phyloP scores from a whole-genome alignment of 2,329 filamentous ascomycete species.

The Diaporthe aspalathi region DNA sequence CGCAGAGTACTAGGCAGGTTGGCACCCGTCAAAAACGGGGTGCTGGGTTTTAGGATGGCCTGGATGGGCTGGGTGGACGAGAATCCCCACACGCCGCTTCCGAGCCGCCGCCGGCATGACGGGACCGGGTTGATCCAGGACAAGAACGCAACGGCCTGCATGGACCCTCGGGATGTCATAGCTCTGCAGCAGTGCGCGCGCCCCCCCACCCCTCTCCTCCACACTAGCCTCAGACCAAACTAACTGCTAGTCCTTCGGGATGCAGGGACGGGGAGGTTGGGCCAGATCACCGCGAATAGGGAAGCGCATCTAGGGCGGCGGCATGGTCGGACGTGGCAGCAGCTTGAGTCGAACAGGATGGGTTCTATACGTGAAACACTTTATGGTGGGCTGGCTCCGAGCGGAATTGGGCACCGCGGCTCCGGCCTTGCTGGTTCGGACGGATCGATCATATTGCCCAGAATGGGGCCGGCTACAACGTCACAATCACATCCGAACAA shows the following conservation, averaged over 20 bases:
- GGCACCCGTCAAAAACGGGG: constrained; percentile 28
- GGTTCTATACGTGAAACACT: constrained; percentile 19
- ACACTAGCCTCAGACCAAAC: neutral
- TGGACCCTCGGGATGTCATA: neutral
- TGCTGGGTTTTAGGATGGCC: constrained; percentile 26
- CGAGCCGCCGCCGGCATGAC: constrained; percentile 25
- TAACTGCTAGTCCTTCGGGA: neutral
- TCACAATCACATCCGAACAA: constrained; percentile 22
- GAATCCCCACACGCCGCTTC: constrained; percentile 17
- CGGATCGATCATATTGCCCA: constrained; percentile 26
- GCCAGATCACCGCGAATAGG: neutral
- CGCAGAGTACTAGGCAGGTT: constrained; percentile 13
- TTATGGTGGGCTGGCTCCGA: constrained; percentile 1
- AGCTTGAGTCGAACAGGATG: constrained; percentile 1
- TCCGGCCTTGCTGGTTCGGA: constrained; percentile 24
- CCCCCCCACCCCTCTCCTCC: neutral
- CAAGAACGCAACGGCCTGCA: neutral
- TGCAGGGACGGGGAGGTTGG: neutral
- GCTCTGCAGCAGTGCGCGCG: constrained; percentile 15
- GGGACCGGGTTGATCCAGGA: constrained; percentile 16
- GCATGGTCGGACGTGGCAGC: constrained; percentile 7
- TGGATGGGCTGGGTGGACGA: neutral
- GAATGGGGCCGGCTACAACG: constrained; percentile 26
- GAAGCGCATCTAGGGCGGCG: constrained; percentile 1
- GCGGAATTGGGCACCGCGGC: constrained; percentile 18